Evolutionary conservation across 176 grass and related monocot genomes (phyloP), one percentile per base, ranked within the genome.

Genomic region (Melocanna baccifera): DNA sequence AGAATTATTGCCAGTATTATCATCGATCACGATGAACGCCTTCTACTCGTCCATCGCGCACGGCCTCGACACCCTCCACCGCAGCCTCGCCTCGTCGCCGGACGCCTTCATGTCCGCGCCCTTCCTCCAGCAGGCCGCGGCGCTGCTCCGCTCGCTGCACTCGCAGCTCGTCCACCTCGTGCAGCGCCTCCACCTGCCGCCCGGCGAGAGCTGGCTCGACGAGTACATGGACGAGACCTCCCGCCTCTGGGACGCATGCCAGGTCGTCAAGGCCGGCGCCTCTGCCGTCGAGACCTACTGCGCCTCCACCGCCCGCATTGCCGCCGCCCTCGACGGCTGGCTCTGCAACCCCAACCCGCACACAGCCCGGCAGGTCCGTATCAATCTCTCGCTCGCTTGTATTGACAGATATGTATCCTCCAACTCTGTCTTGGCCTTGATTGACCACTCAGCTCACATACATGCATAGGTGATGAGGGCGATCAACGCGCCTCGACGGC

Each of bases 191-290:
- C 92, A 94, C 81, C 89, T 94, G 40, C 92, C 92, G 2, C 76
- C 87, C 0, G 89, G 92, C 3, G 92, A 94, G 86, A 76, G 86
- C 71, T 94, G 92, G 92, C 92, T 94, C 0, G 92, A 94, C 84
- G 92, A 94, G 86, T 94, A 94, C 84, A 94, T 94, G 92, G 92
- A 94, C 83, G 92, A 94, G 83, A 94, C 83, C 59, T 89, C 86
- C 67, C 89, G 92, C 6, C 92, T 94, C 11, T 89, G 89, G 92
- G 92, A 94, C 4, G 86, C 84, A 11, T 94, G 92, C 81, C 92
- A 87, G 30, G 83, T 89, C 45, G 77, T 86, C 83, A 85, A 80
- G 75, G 79, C 73, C 12, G 92, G 89, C 48, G 89, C 89, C 39
- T 40, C 83, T 32, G 80, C 86, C 2, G 61, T 94, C 22, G 89